Evolutionary conservation across 306 rosid species (phyloP), one percentile per base, ranked within the genome.

Genomic region (Inga oerstediana): DNA sequence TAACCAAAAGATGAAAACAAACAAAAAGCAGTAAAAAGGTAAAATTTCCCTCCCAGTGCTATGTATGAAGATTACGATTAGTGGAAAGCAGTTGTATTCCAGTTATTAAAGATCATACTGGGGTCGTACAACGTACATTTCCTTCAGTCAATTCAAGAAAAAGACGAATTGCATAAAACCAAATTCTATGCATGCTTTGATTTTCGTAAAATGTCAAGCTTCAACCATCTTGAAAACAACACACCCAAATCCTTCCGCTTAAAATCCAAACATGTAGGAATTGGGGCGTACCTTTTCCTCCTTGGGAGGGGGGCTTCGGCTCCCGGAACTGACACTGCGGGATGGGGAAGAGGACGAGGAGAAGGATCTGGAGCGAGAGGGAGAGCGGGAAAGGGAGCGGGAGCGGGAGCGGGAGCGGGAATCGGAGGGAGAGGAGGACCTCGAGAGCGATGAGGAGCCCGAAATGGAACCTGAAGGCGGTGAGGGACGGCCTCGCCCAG

Each of bases 401-500:
- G 97, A 91, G 61, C 89, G 68, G 51, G 97, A 91, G 61, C 89
- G 0, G 1, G 30, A 27, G 30, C 30, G 86, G 27, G 96, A 91
- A 46, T 56, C 88, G 10, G 97, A 91, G 77, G 89, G 84, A 3
- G 97, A 86, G 45, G 81, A 78, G 15, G 98, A 93, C 51, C 81
- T 80, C 8, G 97, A 90, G 24, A 89, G 92, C 5, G 99, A 95
- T 27, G 98, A 93, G 2, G 94, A 92, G 48, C 84, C 91, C 4
- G 98, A 94, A 14, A 8, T 45, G 72, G 98, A 94, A 49, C 98
- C 94, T 2, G 99, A 89, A 13, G 94, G 97, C 24, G 88, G 91
- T 44, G 99, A 90, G 77, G 98, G 98, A 75, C 97, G 99, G 49
- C 83, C 94, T 87, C 97, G 91, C 85, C 89, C 94, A 17, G 98